Evolutionary conservation across 1,139 yeast genomes (phyloP), one percentile per base, ranked within the genome.

Genomic region (Lipomyces yarrowii): DNA sequence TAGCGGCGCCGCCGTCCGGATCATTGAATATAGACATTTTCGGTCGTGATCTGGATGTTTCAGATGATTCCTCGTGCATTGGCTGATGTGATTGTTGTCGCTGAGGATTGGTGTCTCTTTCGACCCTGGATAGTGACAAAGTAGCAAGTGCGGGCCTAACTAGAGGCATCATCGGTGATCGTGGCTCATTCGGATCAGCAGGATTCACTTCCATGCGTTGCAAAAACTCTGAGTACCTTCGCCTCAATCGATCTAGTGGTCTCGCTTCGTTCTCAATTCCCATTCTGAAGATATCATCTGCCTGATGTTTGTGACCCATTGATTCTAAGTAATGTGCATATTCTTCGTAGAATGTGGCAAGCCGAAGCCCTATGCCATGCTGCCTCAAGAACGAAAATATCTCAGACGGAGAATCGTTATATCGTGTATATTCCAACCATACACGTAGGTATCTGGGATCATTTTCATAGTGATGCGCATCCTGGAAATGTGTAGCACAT

Each of bases 341-440:
- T 70, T 87, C 90, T 74, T 91, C 97, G 73, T 92, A 94, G 74
- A 84, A 93, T 30, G 86, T 74, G 0, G 97, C 87, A 64, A 91
- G 79, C 57, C 82, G 81, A 52, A 75, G 76, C 0, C 97, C 98
- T 48, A 94, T 91, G 62, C 84, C 86, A 71, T 89, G 88, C 67
- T 90, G 85, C 59, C 88, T 86, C 74, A 94, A 80, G 74, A 89
- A 92, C 1, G 86, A 81, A 75, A 88, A 93, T 3, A 91, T 82
- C 65, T 90, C 96, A 53, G 84, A 78, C 0, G 96, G 94, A 4
- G 87, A 81, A 70, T 90, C 94, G 0, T 90, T 84, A 72, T 85
- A 87, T 32, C 82, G 83, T 30, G 88, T 85, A 74, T 90, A 91
- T 68, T 86, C 87, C 61, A 93, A 78, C 98, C 99, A 94, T 0